Evolutionary conservation across 1,284 basidiomycete genomes (phyloP), one percentile per base, ranked within the genome.

Genomic region (Trichosporon sp.): DNA sequence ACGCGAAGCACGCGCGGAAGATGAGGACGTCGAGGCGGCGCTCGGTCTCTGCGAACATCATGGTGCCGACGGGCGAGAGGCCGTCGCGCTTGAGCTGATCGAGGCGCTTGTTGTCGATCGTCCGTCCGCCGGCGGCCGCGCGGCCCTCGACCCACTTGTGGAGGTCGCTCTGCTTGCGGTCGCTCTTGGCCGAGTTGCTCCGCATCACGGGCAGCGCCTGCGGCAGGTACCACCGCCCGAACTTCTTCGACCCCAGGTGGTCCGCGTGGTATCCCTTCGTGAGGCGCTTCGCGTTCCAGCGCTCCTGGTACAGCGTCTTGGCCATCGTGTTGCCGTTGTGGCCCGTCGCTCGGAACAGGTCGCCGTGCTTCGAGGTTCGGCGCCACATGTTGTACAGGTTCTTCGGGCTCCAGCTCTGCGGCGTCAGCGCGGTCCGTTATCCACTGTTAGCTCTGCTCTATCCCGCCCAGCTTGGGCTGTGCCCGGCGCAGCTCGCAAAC

Each of bases 211-310:
- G 95, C 13, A 99, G 86, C 0, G 88, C 89, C 68, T 88, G 86
- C 11, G 96, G 96, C 25, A 99, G 87, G 82, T 94, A 98, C 92
- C 94, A 96, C 65, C 92, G 89, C 82, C 96, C 95, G 88, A 98
- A 98, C 51, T 90, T 89, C 77, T 91, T 92, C 85, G 96, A 93
- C 67, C 90, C 90, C 72, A 98, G 94, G 83, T 89, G 92, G 86
- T 99, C 95, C 47, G 95, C 95, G 81, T 99, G 96, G 86, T 99
- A 99, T 3, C 89, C 95, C 69, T 95, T 90, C 34, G 94, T 88
- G 71, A 95, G 88, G n/a, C 90, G 87, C 83, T 98, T 98, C 18
- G 93, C 88, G 27, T 86, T 86, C 92, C 94, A 98, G 47, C 95
- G 90, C 79, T 98, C 92, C 83, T 97, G 92, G 84, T 92, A 98